These are phyloP conservation scores for Hypocreales sp. DNA, from an alignment of 2,329 filamentous ascomycete species.

Conservation along the genomic window DNA sequence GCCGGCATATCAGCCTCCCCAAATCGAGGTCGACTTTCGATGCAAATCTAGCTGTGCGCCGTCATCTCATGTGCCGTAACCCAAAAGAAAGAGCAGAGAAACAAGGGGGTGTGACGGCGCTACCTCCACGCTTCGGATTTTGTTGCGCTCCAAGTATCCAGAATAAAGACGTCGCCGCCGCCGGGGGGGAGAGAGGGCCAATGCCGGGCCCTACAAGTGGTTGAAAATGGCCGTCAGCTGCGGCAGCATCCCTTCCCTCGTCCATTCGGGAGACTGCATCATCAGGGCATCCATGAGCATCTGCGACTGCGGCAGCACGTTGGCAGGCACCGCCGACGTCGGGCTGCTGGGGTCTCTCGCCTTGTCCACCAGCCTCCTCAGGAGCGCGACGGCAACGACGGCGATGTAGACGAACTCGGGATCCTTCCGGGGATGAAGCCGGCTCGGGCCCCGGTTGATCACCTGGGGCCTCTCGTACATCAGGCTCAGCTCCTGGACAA, in stretches of 20 bases:
- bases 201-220: too few relatives aligned
- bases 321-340: slow-evolving; percentile 35
- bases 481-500: slow-evolving; percentile 57
- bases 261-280: slow-evolving; percentile 45
- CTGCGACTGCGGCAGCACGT: slow-evolving; percentile 50
- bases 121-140: background rate
- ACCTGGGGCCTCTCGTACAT: slow-evolving; percentile 30
- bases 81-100: slow-evolving; percentile 2
- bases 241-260: slow-evolving; percentile 50
- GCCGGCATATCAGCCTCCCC: slow-evolving; percentile 4
- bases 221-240: slow-evolving; percentile 45
- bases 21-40: slow-evolving; percentile 4
- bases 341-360: slow-evolving; percentile 39
- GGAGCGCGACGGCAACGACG: slow-evolving; percentile 48
- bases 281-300: slow-evolving; percentile 51
- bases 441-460: slow-evolving; percentile 12
- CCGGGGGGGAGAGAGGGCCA: too few relatives aligned
- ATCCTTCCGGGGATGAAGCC: slow-evolving; percentile 24
- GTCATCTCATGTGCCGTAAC: slow-evolving; percentile 4
- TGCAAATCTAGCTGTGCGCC: slow-evolving; percentile 10
- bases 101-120: background rate
- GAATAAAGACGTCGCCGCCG: background rate
- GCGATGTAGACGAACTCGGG: slow-evolving; percentile 46
- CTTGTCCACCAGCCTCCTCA: slow-evolving; percentile 57
- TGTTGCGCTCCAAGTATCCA: background rate